Evolutionary conservation across 441 rosid genomes (phyloP), one percentile per base, ranked within the genome.

Genomic region (Gossypium lobatum): DNA sequence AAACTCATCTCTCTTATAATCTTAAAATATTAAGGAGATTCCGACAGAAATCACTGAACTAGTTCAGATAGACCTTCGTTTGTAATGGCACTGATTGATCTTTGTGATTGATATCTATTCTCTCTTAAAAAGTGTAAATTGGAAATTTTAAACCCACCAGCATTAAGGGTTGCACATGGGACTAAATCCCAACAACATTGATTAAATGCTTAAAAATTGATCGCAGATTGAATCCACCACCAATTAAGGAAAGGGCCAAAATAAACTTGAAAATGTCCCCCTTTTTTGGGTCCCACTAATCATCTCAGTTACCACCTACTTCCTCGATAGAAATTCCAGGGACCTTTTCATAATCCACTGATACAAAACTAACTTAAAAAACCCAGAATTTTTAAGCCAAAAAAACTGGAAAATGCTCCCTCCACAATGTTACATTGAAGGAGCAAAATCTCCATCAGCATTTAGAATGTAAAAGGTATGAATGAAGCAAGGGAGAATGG

Each of bases 271-370:
- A 26, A 16, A n/a, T 6, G 45, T 20, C n/a, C 16, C n/a, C 9
- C 75, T 9, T 48, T 66, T n/a, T 1, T 42, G 81, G 80, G 80
- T 69, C 85, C 85, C 70, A 37, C 80, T 64, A 58, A 39, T 9
- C 54, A 67, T 64, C 77, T 64, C 77, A 16, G 39, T 45, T 64
- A 10, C 14, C 59, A 73, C 72, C 63, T 73, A 64, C 39, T 10
- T 23, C 52, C 70, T 17, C 28, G 13, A 64, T 66, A 31, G 50
- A 71, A 68, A 61, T 31, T 73, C 34, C 34, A 28, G 34, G 34
- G 34, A 4, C 6, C 34, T 28, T 28, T 28, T 28, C 34, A 28
- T 28, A 28, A 28, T 28, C 34, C 34, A 28, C 34, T 4, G 6
- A 3, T 1, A 28, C 13, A 26, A 34, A 39, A 2, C 53, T 31